phyloP scores from a whole-genome alignment of 2,329 filamentous ascomycete genomes.

The Aspergillus clavatus region DNA sequence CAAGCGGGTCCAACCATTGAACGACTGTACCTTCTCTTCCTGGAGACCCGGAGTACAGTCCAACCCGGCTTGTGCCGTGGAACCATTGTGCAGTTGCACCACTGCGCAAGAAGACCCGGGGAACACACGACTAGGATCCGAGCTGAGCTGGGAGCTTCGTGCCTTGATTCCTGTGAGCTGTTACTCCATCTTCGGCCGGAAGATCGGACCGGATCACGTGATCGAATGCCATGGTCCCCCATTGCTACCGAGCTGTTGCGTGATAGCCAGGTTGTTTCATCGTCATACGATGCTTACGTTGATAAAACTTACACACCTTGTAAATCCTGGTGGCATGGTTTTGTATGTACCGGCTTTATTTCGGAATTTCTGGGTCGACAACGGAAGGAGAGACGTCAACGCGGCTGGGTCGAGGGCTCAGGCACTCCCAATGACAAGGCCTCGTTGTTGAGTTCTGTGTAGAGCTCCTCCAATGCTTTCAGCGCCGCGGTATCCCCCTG shows the following conservation, averaged over 20 bases:
- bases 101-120: background rate
- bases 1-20: background rate
- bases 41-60: too few species aligned
- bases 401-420: constrained; percentile 8
- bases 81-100: background rate
- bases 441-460: constrained; percentile 23
- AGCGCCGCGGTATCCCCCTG: constrained; percentile 36
- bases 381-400: background rate
- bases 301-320: too few species aligned
- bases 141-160: background rate
- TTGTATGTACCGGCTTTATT: background rate
- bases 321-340: too few species aligned
- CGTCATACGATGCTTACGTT: background rate
- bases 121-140: too few species aligned
- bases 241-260: too few species aligned
- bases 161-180: background rate
- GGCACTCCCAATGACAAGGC: constrained; percentile 2
- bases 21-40: too few species aligned
- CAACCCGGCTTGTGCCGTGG: too few species aligned
- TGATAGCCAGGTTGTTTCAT: too few species aligned
- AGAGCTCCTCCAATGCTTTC: constrained; percentile 34
- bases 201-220: background rate
- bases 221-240: too few species aligned
- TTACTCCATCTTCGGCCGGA: background rate
- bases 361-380: background rate